A percentile compares a stretch with the other conserved stretches of the same genome.
phyloP scores from a whole-genome alignment of 352 stramenopile species.

The Phytophthora pisi region DNA sequence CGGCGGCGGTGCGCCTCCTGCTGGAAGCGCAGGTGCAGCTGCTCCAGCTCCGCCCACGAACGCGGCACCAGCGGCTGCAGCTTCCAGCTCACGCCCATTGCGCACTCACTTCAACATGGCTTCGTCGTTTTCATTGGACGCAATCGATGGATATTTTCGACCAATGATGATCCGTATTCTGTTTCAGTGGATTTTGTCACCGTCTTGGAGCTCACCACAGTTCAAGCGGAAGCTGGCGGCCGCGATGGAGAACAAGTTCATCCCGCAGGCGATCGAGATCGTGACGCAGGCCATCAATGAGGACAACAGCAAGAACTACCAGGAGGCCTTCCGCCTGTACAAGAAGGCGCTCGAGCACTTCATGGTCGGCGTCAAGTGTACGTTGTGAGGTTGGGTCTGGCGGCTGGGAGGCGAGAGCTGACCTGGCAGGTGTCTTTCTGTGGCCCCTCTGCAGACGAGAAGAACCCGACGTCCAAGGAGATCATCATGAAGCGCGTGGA shows the following conservation, averaged over 20 bases:
- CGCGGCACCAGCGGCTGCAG: constrained; percentile 52
- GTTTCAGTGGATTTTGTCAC: constrained; percentile 17
- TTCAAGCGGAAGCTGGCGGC: not conserved
- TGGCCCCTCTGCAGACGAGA: constrained; percentile 70
- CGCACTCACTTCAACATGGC: constrained; percentile 23
- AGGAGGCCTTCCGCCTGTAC: constrained; percentile 87
- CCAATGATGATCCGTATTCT: constrained; percentile 8
- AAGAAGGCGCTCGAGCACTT: constrained; percentile 91
- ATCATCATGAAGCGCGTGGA: constrained; percentile 92
- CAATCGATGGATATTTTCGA: not conserved
- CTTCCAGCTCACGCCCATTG: constrained; percentile 54
- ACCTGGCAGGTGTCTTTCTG: not conserved
- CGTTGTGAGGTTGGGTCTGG: constrained; percentile 18
- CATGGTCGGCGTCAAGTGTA: constrained; percentile 90
- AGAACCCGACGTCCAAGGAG: constrained; percentile 90
- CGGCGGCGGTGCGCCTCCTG: constrained; percentile 54
- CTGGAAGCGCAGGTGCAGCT: constrained; percentile 63
- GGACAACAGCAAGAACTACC: constrained; percentile 91
- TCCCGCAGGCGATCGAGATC: constrained; percentile 91
- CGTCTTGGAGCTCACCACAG: not conserved
- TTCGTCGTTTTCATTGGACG: not conserved
- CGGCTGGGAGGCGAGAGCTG: not conserved
- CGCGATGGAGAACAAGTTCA: constrained; percentile 91
- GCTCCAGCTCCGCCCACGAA: constrained; percentile 60
- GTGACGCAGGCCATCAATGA: constrained; percentile 87